A percentile compares a stretch with the other conserved stretches of the same genome.
Conservation (phyloP, 768 basidiomycete genomes). For the Lactarius hatsudake region DNA sequence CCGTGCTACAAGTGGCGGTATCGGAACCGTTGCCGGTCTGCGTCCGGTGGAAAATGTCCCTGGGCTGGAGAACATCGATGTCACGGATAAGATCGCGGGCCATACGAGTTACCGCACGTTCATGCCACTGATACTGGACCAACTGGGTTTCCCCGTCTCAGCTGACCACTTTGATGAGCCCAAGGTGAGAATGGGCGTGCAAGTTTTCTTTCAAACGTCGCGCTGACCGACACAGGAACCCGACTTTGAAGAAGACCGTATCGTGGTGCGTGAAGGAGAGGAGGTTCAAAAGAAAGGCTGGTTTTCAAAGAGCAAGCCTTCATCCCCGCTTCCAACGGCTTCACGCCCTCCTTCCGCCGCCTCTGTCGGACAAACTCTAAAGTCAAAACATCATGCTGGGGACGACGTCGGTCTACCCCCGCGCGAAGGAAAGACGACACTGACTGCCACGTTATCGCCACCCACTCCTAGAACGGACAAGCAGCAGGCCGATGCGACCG, state of each 20-base stretch:
- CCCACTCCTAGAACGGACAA: neutral
- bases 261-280: constrained; percentile 64
- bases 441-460: neutral
- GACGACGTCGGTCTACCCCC: constrained; percentile 71
- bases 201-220: constrained; percentile 7
- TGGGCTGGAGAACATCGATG: constrained; percentile 93
- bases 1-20: constrained; percentile 87
- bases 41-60: constrained; percentile 80
- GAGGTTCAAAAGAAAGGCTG: constrained; percentile 60
- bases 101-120: constrained; percentile 95
- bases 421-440: constrained; percentile 41
- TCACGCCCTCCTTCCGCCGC: constrained; percentile 52
- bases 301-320: constrained; percentile 55
- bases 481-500: constrained; percentile 30
- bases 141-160: constrained; percentile 92
- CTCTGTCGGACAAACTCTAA: constrained; percentile 36
- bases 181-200: constrained; percentile 55
- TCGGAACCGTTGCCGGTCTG: constrained; percentile 91
- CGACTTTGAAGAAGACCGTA: constrained; percentile 69
- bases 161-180: constrained; percentile 97
- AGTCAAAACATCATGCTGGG: constrained; percentile 18
- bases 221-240: constrained; percentile 51
- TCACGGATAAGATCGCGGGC: constrained; percentile 89
- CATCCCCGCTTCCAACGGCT: constrained; percentile 35
- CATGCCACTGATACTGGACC: constrained; percentile 93